Conservation (phyloP, 2,329 filamentous ascomycete genomes). For the Claviceps capensis region DNA sequence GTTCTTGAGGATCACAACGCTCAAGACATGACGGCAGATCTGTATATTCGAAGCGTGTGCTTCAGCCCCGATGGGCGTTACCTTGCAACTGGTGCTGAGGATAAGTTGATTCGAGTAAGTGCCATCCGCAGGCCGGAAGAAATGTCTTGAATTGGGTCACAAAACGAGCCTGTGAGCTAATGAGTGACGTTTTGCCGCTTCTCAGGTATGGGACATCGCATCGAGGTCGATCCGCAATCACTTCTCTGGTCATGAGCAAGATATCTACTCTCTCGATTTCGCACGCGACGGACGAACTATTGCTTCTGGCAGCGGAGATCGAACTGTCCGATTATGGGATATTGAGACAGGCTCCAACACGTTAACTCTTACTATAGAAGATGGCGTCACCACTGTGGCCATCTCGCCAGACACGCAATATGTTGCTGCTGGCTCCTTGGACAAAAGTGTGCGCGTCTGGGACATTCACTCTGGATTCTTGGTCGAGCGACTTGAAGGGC, state of each 20-base stretch:
- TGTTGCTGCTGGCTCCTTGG: conserved; percentile 86
- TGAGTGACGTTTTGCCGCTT: neutral
- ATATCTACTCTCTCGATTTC: conserved; percentile 95
- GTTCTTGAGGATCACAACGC: conserved; percentile 80
- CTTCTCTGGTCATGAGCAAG: conserved; percentile 94
- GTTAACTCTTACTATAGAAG: conserved; percentile 80
- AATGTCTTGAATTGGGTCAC: no score
- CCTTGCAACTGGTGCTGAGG: conserved; percentile 89
- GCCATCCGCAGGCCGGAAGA: neutral
- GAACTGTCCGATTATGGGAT: conserved; percentile 93
- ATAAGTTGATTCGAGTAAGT: conserved; percentile 87
- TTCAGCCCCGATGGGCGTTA: conserved; percentile 95
- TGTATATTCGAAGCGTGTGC: conserved; percentile 96
- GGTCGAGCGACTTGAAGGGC: conserved; percentile 81
- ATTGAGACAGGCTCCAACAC: conserved; percentile 74
- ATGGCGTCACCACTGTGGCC: conserved; percentile 93
- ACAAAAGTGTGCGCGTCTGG: conserved; percentile 97
- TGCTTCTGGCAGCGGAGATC: conserved; percentile 86
- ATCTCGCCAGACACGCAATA: conserved; percentile 92
- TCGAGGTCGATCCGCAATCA: conserved; percentile 75
- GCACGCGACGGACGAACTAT: conserved; percentile 87
- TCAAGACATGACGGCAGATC: conserved; percentile 67
- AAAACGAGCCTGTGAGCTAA: conserved; percentile 6
- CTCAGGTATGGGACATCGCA: conserved; percentile 85
- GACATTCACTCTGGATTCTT: conserved; percentile 77